Conservation (phyloP, 768 basidiomycete species). For the Leccinum ochraceum region DNA sequence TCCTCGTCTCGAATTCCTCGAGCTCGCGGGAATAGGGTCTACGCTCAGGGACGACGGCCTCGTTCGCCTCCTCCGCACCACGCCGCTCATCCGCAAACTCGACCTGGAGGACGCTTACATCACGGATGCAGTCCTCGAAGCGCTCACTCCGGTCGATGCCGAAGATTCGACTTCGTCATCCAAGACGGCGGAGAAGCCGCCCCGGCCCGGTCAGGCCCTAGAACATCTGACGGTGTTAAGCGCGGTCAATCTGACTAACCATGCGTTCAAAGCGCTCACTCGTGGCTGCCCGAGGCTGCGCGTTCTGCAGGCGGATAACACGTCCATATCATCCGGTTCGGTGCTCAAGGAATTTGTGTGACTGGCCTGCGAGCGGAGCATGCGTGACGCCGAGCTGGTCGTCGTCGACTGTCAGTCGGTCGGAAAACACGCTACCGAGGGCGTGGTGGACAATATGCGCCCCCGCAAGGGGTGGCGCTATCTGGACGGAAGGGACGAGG, state of each 20-base stretch:
- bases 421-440: slow-evolving; percentile 60
- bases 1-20: slow-evolving; percentile 73
- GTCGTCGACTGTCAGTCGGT: slow-evolving; percentile 78
- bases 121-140: slow-evolving; percentile 67
- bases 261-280: slow-evolving; percentile 64
- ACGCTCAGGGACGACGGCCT: slow-evolving; percentile 76
- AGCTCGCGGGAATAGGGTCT: slow-evolving; percentile 73
- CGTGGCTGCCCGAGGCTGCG: slow-evolving; percentile 59
- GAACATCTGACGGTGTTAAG: slow-evolving; percentile 70
- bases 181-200: slow-evolving; percentile 6
- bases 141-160: slow-evolving; percentile 52
- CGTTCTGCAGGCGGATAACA: slow-evolving; percentile 78
- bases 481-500: too few species aligned
- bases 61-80: slow-evolving; percentile 64
- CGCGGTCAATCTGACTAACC: slow-evolving; percentile 63
- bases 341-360: slow-evolving; percentile 71
- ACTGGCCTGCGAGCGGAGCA: slow-evolving; percentile 47
- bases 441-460: slow-evolving; percentile 46
- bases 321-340: slow-evolving; percentile 60
- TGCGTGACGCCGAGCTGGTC: slow-evolving; percentile 55
- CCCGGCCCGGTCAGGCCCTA: too few species aligned
- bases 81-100: slow-evolving; percentile 68
- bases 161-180: slow-evolving; percentile 5
- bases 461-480: too few species aligned
- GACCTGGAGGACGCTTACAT: slow-evolving; percentile 89